phyloP scores from a whole-genome alignment of 495 filamentous ascomycete species.

The Xylaria acuta region DNA sequence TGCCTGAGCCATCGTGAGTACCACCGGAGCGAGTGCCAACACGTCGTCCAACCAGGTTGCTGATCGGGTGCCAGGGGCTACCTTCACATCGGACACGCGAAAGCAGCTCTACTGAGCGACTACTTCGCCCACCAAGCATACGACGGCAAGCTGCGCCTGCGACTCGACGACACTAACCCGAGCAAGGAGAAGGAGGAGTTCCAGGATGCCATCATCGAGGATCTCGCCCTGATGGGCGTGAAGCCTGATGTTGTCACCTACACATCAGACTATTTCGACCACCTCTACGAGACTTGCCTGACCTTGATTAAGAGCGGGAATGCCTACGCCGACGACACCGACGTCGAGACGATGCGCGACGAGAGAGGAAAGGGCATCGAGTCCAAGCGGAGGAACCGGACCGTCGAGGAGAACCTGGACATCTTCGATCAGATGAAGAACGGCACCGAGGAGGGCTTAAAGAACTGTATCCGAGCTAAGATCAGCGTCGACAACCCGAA shows the following conservation, averaged over 20 bases:
- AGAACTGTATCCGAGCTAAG: conserved; percentile 89
- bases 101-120: conserved; percentile 89
- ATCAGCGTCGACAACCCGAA: conserved; percentile 83
- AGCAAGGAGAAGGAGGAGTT: conserved; percentile 93
- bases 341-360: conserved; percentile 82
- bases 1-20: conserved; percentile 90
- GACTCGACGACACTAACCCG: conserved; percentile 94
- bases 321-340: conserved; percentile 90
- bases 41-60: conserved; percentile 26
- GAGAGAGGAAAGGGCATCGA: conserved; percentile 79
- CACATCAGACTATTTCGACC: conserved; percentile 90
- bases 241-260: conserved; percentile 78
- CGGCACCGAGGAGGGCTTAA: conserved; percentile 73
- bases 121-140: conserved; percentile 93
- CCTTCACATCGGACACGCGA: conserved; percentile 92
- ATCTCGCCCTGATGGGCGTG: conserved; percentile 85
- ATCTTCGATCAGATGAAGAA: conserved; percentile 90
- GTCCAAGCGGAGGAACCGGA: conserved; percentile 75
- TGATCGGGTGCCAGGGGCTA: conserved; percentile 63
- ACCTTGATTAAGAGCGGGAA: conserved; percentile 81
- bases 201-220: conserved; percentile 85
- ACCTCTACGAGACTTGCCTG: conserved; percentile 79
- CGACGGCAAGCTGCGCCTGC: conserved; percentile 79
- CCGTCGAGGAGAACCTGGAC: conserved; percentile 78
- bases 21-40: conserved; percentile 7